Base-by-base conservation (phyloP, 805 yeast genomes). In the Blastobotrys robertii region DNA sequence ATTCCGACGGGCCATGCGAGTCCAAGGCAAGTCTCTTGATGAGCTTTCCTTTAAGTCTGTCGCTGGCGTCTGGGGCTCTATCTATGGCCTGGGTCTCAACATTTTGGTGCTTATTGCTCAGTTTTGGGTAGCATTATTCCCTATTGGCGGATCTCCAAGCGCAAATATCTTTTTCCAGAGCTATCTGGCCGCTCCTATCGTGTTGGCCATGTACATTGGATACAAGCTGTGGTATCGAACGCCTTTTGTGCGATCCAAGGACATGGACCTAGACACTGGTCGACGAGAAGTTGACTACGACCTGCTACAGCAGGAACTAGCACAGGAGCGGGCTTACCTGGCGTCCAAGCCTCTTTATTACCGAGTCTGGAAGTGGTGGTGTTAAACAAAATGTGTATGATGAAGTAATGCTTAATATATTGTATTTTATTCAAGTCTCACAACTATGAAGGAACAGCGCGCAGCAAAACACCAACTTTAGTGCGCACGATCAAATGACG, bases 51-150 rank as follows among this genome's bases (percentile, higher is more conserved):
- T 75, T 63, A 69, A 67, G 37, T 72, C 94, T 3, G 81, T 77
- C 45, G 67, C 73, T 33, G 95, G 95, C 52, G 62, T 79, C 28
- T 64, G 58, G 51, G 94, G 94, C 38, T 79, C 94, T 1, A 59
- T 57, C 47, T 73, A 73, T 58, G 94, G 92, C 43, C 55, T 74
- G 12, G 45, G 63, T 19, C 63, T 86, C 56, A 78, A 78, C 58
- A 32, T 72, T 29, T 59, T 81, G 44, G 78, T 84, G 48, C 67
- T 86, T 46, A 65, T 74, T 44, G 84, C 87, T 28, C 88, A 83
- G 64, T 83, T 85, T 69, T 85, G 90, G 85, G 70, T 80, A 45
- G 88, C 92, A 5, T 64, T 82, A 34, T 84, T 70, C 70, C 94
- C 94, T 43, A 56, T 77, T 64, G 77, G 70, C 10, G 60, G 5